Evolutionary conservation across 306 rosid genomes (phyloP), one percentile per base, ranked within the genome.

Genomic region (Gillenia trifoliata): DNA sequence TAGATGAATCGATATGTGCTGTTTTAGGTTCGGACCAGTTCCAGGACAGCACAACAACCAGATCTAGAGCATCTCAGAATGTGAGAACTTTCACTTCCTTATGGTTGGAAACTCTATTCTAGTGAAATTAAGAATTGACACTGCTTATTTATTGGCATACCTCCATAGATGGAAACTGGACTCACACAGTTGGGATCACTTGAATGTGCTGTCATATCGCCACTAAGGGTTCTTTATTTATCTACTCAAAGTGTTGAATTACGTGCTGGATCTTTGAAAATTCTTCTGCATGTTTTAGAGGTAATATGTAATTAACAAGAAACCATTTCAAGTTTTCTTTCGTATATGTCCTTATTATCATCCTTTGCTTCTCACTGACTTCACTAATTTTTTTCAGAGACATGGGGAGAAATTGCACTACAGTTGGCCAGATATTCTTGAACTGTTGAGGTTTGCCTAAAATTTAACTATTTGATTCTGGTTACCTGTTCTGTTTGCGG

Each of bases 221-320:
- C 96, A 0, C 76, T 93, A 16, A 85, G 88, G 86, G 88, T 86
- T 87, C 96, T 93, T 49, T 93, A 91, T 82, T 85, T 82, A 77
- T 89, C 98, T 79, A 85, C 88, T 73, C 88, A 89, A 81, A 88
- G 83, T 77, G 78, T 86, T 77, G 98, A 91, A 81, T 88, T 86
- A 43, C 96, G 85, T 72, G 68, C 79, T 80, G 97, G 98, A 66
- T 91, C 98, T 64, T 83, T 93, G 85, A 93, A 89, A 86, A 91
- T 93, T 86, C 98, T 93, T 69, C 92, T 91, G 83, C 98, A 93
- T 86, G 92, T 87, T 83, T 85, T 91, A 69, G 98, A 93, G 98
- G 98, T 93, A 86, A 78, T 47, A 33, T 47, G 64, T 55, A 34
- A 17, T 70, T 84, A 34, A 49, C 55, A 50, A 68, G 66, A 72